Base-by-base conservation (phyloP, 176 grass and related monocot genomes). In the Urochloa ruziziensis region DNA sequence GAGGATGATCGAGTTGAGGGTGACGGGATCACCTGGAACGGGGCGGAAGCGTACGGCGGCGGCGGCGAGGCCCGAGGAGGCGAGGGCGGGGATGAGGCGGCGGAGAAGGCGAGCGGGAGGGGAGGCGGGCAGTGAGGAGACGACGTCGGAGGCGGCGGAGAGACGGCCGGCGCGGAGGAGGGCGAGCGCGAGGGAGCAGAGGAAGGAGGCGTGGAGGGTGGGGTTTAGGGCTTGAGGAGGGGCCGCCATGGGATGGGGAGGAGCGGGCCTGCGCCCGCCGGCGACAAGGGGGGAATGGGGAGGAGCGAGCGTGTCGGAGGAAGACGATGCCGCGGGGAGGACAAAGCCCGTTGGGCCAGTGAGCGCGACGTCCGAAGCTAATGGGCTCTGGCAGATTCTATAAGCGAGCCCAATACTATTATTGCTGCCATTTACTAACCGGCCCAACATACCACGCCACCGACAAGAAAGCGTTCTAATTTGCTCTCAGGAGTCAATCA, bases 81-180 rank as follows among this genome's bases (percentile, higher is more conserved):
- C 75, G n/a, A 89, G 82, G 6, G 87, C 82, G 32, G 87, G 87
- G 88, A 89, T 15, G 71, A 89, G 82, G 43, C 88, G 88, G 71
- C 82, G 88, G 63, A 81, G 88, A 43, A 89, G 52, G 62, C 51
- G n/a, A 0, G 70, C 51, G 62, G 88, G 70, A 29, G 27, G 80
- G 44, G 44, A 6, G 3, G 67, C 9, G 14, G 77, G 54, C 21
- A 89, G 62, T 36, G 77, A 42, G 77, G 62, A 70, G 14, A 73
- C 70, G 82, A 85, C 1, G 42, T 75, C 25, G 77, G 88, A 69
- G 62, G 88, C 62, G 10, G 77, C 70, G 62, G 87, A 53, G 82
- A 85, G 77, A 53, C 82, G 82, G 70, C 82, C 88, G 33, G 88
- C 88, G 42, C 88, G 88, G 53, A 85, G 82, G 42, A 85, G 65